Conservation (phyloP, 768 basidiomycete genomes). For the Kockovaella imperatae region DNA sequence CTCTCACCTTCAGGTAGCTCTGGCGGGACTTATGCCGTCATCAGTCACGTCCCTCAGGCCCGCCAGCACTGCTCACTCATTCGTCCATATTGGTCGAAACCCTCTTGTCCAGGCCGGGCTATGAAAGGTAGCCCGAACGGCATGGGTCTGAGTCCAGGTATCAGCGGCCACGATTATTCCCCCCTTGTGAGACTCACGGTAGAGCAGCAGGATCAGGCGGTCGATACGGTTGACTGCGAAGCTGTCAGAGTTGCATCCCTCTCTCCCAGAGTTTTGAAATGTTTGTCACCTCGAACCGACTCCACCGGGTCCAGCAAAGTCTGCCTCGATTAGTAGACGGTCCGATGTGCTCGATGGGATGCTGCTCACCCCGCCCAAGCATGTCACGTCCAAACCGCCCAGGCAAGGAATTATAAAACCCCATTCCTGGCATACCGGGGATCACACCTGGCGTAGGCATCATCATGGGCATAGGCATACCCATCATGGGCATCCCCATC, state of each 20-base stretch:
- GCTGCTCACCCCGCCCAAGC: constrained; percentile 35
- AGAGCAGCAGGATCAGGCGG: constrained; percentile 35
- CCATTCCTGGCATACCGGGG: constrained; percentile 39
- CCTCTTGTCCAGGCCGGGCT: constrained; percentile 40
- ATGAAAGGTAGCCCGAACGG: constrained; percentile 38
- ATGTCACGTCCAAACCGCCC: constrained; percentile 37
- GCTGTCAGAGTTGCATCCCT: not conserved
- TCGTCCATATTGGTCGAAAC: constrained; percentile 37
- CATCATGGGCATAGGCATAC: constrained; percentile 25
- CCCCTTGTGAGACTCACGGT: constrained; percentile 6
- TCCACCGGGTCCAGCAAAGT: constrained; percentile 42
- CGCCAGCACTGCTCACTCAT: constrained; percentile 20
- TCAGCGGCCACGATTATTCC: not conserved
- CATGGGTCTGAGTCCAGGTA: constrained; percentile 18
- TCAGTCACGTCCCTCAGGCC: not conserved
- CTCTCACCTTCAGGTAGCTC: constrained; percentile 31
- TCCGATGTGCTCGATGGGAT: not conserved
- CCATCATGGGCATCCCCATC: constrained; percentile 19
- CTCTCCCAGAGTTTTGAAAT: not conserved
- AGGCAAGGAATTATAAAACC: constrained; percentile 30
- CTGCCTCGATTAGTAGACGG: constrained; percentile 10
- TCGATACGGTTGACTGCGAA: constrained; percentile 33
- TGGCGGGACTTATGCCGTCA: constrained; percentile 25
- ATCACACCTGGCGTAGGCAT: constrained; percentile 32
- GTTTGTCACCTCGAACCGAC: constrained; percentile 21